Percentiles rank a stretch among this genome's conserved stretches.
Evolutionary conservation across 345 rosid genomes (phyloP).

Genomic region (Erysimum cheiranthoides): DNA sequence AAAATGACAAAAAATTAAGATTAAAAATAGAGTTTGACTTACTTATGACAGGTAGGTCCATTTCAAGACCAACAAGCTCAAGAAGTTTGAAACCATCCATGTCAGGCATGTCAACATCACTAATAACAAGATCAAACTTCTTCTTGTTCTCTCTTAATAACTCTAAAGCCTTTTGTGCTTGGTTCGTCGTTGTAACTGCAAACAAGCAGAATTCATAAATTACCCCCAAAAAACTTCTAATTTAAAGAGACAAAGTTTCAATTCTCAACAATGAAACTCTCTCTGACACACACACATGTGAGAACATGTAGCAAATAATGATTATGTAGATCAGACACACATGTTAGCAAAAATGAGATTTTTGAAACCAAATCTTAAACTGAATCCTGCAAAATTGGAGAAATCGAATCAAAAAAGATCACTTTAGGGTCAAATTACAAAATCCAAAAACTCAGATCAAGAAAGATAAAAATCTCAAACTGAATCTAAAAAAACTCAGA

Average conservation of each 20-base stretch:
- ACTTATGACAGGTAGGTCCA: constrained; percentile 99
- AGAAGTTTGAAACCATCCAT: constrained; percentile 98
- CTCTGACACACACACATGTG: constrained; percentile 21
- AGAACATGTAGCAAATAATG: not conserved
- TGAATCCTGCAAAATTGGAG: no score
- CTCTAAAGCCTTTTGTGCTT: constrained; percentile 85
- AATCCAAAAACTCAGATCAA: constrained; percentile 32
- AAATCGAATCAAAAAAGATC: no score
- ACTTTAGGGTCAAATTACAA: not conserved
- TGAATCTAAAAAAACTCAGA: constrained; percentile 31
- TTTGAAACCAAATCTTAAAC: no score
- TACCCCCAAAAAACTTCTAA: constrained; percentile 16
- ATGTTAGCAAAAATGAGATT: not conserved
- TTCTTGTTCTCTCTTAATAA: constrained; percentile 84
- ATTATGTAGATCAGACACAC: constrained; percentile 26
- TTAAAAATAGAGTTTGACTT: constrained; percentile 46
- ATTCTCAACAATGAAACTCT: constrained; percentile 15
- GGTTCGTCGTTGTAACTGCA: constrained; percentile 84
- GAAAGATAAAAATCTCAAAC: constrained; percentile 3
- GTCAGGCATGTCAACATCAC: constrained; percentile 99
- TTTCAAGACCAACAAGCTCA: constrained; percentile 95
- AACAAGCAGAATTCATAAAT: not conserved
- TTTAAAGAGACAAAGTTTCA: constrained; percentile 10
- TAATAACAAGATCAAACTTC: constrained; percentile 89
- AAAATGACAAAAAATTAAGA: not conserved